Base-by-base conservation (phyloP, 257 asterid genomes). In the Rauvolfia tetraphylla region DNA sequence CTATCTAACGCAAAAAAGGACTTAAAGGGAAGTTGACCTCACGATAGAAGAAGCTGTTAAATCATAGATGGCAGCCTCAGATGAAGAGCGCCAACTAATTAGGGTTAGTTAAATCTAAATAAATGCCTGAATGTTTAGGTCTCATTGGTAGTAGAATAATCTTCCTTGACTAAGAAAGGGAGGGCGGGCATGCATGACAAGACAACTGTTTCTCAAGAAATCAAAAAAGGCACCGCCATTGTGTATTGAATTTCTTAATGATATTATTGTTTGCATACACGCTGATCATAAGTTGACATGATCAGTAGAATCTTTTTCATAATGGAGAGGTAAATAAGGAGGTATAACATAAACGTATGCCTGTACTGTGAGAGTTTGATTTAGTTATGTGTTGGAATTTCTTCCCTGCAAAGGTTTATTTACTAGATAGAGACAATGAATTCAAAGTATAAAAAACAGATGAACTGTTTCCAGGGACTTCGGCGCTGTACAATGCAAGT, bases 61-160 rank as follows among this genome's bases (percentile, higher is more conserved):
- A 23, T 39, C 63, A 34, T 15, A 49, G 31, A 42, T n/a, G 73
- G 27, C 3, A 17, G 25, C 53, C 39, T 34, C 25, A 39, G 56
- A 25, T 36, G 25, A 68, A 41, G 5, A 17, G 22, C 61, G 13
- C 66, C 67, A 15, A 54, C 76, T 10, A 36, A 25, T 23, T 54
- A 54, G 67, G 51, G 53, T 12, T n/a, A 22, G 36, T 36, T 36
- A 12, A 23, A 54, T 56, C n/a, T 3, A 44, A 71, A 58, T 70
- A 57, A 59, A 25, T 80, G 80, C 83, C 10, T 80, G 79, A 75
- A 69, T 27, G 49, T 69, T 18, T 75, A 18, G 83, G 73, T 79
- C 48, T 7, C 18, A 17, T 63, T 57, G 42, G 56, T 15, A 0
- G 14, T 0, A 48, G 15, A 25, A 10, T 36, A 31, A 33, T 51